A percentile compares a stretch with the other conserved stretches of the same genome.
Evolutionary conservation across 2,329 filamentous ascomycete genomes (phyloP).

Genomic region (Tolypocladium paradoxum): DNA sequence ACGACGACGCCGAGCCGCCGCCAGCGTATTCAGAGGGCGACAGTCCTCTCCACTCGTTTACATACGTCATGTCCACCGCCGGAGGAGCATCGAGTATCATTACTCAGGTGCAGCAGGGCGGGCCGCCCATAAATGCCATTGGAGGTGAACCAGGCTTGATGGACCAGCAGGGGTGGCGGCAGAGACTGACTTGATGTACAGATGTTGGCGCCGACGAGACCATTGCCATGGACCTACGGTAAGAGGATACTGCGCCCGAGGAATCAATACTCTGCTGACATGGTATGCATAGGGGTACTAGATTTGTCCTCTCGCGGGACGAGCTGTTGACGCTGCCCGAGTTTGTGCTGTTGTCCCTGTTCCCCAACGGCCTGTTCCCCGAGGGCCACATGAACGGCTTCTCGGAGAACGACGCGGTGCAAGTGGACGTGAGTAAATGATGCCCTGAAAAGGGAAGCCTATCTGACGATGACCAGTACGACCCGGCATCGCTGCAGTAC

Average conservation of each 20-base stretch:
- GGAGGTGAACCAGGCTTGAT: constrained; percentile 49
- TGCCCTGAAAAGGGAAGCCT: background rate
- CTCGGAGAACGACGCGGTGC: constrained; percentile 85
- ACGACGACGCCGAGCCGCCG: constrained; percentile 80
- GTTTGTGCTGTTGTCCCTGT: constrained; percentile 94
- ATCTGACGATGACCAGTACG: constrained; percentile 54
- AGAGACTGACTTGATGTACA: constrained; percentile 18
- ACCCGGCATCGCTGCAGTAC: constrained; percentile 90
- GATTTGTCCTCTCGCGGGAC: constrained; percentile 88
- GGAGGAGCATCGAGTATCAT: constrained; percentile 97
- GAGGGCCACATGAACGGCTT: constrained; percentile 93
- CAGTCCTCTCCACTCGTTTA: constrained; percentile 84
- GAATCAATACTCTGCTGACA: constrained; percentile 11
- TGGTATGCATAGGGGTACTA: constrained; percentile 57
- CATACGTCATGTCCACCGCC: constrained; percentile 95
- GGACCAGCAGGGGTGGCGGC: background rate
- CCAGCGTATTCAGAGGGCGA: constrained; percentile 93
- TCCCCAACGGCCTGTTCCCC: constrained; percentile 94
- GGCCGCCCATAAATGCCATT: constrained; percentile 77
- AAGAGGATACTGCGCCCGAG: constrained; percentile 18
- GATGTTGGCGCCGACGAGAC: constrained; percentile 86
- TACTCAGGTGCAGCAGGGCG: constrained; percentile 94
- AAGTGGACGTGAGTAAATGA: constrained; percentile 76
- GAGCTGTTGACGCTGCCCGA: constrained; percentile 92
- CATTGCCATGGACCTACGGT: constrained; percentile 91